A percentile compares a stretch with the other conserved stretches of the same genome.
phyloP scores from a whole-genome alignment of 345 rosid species.

The Hypericum perforatum region DNA sequence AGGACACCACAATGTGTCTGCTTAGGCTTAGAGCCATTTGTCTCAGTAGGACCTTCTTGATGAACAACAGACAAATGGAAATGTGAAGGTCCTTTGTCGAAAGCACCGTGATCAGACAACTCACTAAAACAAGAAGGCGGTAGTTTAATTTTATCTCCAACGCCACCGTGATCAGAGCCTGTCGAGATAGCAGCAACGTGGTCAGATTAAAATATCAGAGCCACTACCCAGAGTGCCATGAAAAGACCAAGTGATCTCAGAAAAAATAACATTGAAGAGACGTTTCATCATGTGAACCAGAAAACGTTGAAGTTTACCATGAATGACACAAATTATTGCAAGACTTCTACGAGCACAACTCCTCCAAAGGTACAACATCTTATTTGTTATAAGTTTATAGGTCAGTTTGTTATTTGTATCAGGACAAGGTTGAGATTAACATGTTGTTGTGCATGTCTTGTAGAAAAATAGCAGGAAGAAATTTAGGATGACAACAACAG shows the following conservation, averaged over 20 bases:
- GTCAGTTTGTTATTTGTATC: no score
- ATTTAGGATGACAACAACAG: no score
- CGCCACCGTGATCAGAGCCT: constrained; percentile 87
- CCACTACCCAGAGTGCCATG: neutral
- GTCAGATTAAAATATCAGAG: neutral
- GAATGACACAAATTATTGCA: no score
- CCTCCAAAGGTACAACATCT: no score
- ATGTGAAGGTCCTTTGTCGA: constrained; percentile 83
- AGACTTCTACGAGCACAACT: no score
- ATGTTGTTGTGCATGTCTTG: no score
- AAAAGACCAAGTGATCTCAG: neutral
- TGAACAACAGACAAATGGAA: constrained; percentile 56
- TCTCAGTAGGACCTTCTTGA: constrained; percentile 24
- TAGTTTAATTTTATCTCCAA: constrained; percentile 77
- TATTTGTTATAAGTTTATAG: no score
- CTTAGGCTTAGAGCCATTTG: constrained; percentile 13
- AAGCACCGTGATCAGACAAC: constrained; percentile 86
- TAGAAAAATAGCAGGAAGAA: no score
- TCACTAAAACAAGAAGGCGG: constrained; percentile 72
- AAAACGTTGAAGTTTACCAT: no score
- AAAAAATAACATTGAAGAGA: neutral
- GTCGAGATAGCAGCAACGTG: constrained; percentile 8
- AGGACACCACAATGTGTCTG: constrained; percentile 76
- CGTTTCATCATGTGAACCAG: no score
- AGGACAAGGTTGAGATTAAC: no score